Conservation (phyloP, 306 rosid genomes). For the Herpetospermum pedunculosum region DNA sequence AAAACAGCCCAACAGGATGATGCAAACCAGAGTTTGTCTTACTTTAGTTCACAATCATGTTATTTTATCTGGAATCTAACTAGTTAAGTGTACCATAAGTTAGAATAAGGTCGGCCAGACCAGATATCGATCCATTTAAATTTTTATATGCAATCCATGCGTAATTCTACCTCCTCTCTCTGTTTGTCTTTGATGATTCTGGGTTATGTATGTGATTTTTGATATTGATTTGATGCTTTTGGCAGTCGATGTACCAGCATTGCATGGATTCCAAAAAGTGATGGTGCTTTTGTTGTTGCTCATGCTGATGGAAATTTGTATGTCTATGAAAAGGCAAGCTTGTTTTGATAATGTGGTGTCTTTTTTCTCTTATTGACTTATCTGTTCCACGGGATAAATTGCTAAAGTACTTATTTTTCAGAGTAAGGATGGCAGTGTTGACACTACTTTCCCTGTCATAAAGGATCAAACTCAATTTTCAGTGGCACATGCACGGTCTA, state of each 20-base stretch:
- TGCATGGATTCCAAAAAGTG: slow-evolving; percentile 91
- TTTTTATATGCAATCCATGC: not conserved
- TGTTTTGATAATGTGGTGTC: slow-evolving; percentile 11
- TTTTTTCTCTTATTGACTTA: not conserved
- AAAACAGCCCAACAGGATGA: no score
- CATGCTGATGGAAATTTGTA: slow-evolving; percentile 92
- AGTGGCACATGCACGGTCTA: slow-evolving; percentile 87
- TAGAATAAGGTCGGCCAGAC: not conserved
- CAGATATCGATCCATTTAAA: not conserved
- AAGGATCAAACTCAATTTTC: slow-evolving; percentile 89
- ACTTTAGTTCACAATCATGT: not conserved
- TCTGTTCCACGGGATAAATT: slow-evolving; percentile 7
- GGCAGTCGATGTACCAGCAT: slow-evolving; percentile 87
- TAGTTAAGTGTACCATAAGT: not conserved
- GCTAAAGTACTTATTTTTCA: slow-evolving; percentile 18
- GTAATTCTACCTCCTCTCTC: not conserved
- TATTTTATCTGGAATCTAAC: not conserved
- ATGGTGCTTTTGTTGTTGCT: slow-evolving; percentile 81
- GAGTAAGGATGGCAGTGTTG: slow-evolving; percentile 86
- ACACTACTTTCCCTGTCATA: slow-evolving; percentile 69
- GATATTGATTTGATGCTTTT: slow-evolving; percentile 23
- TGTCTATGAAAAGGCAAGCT: slow-evolving; percentile 83
- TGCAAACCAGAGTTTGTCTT: no score
- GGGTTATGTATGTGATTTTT: not conserved
- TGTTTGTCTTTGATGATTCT: not conserved